These are phyloP conservation scores for Beauveria australis DNA, from an alignment of 2,329 filamentous ascomycete species.

Conservation along the genomic window DNA sequence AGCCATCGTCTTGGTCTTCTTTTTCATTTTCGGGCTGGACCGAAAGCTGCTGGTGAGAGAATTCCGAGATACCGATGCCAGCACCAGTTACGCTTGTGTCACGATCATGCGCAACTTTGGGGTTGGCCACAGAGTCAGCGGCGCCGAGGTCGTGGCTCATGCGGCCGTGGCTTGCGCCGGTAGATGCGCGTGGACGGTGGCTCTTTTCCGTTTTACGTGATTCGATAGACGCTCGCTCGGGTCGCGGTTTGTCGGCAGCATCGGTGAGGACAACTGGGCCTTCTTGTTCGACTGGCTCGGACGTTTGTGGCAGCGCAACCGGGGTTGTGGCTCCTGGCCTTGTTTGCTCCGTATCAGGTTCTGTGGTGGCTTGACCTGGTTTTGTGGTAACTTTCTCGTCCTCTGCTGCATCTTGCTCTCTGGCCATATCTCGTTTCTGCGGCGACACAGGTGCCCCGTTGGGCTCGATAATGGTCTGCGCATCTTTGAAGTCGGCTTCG, in stretches of 20 bases:
- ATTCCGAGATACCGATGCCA: constrained; percentile 57
- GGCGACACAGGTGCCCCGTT: constrained; percentile 24
- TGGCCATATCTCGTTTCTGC: neutral
- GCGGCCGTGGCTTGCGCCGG: neutral
- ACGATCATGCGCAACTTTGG: constrained; percentile 23
- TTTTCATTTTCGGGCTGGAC: constrained; percentile 46
- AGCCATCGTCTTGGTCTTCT: constrained; percentile 57
- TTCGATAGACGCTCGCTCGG: neutral
- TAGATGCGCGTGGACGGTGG: constrained; percentile 3
- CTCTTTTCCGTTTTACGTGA: neutral
- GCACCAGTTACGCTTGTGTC: constrained; percentile 32
- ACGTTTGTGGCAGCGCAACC: neutral
- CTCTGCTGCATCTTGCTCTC: neutral
- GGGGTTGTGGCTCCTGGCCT: neutral
- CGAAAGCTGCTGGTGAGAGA: constrained; percentile 77
- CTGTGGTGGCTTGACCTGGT: neutral
- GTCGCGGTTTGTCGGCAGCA: constrained; percentile 7
- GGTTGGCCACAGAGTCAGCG: neutral
- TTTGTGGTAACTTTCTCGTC: neutral
- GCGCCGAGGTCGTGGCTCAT: constrained; percentile 2
- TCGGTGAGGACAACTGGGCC: neutral
- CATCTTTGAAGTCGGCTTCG: constrained; percentile 28
- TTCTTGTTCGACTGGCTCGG: neutral
- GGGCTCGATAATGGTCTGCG: constrained; percentile 23
- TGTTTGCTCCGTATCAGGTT: neutral